These are phyloP conservation scores for Arthrinium puccinioides DNA, from an alignment of 2,329 filamentous ascomycete genomes.

Conservation along the genomic window DNA sequence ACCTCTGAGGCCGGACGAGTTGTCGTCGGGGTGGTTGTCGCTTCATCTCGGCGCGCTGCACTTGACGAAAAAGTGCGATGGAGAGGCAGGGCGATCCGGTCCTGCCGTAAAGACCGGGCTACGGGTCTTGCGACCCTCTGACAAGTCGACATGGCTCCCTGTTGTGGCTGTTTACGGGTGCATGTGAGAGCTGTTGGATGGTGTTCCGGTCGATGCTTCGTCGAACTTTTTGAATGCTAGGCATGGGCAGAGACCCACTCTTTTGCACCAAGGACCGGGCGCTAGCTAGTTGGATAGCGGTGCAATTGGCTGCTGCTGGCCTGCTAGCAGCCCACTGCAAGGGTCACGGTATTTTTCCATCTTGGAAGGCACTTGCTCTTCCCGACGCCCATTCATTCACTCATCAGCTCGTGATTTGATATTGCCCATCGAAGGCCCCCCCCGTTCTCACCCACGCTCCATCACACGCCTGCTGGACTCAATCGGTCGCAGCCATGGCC, in stretches of 20 bases:
- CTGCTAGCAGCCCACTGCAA: no score
- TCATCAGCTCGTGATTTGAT: no score
- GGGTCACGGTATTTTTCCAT: no score
- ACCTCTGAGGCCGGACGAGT: slow-evolving; percentile 7
- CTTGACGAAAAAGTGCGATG: slow-evolving; percentile 27
- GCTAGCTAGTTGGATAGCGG: no score
- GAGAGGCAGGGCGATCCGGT: slow-evolving; percentile 18
- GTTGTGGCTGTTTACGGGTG: background rate
- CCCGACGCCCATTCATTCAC: no score
- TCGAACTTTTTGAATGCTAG: slow-evolving; percentile 6
- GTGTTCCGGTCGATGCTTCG: background rate
- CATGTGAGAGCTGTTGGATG: slow-evolving; percentile 2
- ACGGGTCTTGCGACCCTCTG: slow-evolving; percentile 52
- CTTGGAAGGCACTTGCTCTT: no score
- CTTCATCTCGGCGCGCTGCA: slow-evolving; percentile 27
- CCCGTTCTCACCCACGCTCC: no score
- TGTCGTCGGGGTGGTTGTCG: slow-evolving; percentile 18
- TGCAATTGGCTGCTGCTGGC: no score
- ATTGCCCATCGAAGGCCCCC: no score
- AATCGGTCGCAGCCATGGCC: slow-evolving; percentile 35
- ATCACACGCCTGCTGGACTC: no score
- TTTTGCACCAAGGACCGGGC: no score
- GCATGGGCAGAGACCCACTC: no score
- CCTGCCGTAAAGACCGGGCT: slow-evolving; percentile 43
- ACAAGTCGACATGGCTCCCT: slow-evolving; percentile 47